Evolutionary conservation across 768 basidiomycete species (phyloP), one percentile per base, ranked within the genome.

Genomic region (Serendipita sp.): DNA sequence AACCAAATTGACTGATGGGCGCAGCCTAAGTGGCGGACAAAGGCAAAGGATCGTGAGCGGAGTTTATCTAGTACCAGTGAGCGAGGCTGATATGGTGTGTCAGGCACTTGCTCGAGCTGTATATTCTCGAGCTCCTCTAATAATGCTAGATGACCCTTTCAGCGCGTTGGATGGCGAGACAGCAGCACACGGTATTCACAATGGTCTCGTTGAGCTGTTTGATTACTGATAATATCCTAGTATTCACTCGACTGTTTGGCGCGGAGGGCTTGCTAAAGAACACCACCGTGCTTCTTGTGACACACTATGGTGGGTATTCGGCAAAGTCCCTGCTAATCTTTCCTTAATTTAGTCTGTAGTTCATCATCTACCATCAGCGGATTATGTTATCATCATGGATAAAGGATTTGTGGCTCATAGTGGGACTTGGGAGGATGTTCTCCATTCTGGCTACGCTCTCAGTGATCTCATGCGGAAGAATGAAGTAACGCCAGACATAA

Each of bases 1-100:
- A 51, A 76, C 76, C 3, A 66, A 68, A 51, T n/a, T 67, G 15
- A 34, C 51, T 16, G 51, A 45, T 37, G 28, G 3, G 70, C 73
- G 35, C 24, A 60, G 28, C 16, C 35, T 60, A 28, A 60, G 56
- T 60, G 63, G 63, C 11, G 63, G 63, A 11, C 63, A 63, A 45
- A 44, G 45, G 37, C 63, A 63, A 45, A 34, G 63, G 24, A 63
- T 63, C 24, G 63, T 63, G 28, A 24, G 56, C 48, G 8, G 32
- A 24, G 32, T 28, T 4, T 8, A 8, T n/a, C 32, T 60, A 24
- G 24, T 41, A 38, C 15, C 5, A 10, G 38, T 18, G 8, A 46
- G 48, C n/a, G 8, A n/a, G 48, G 30, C n/a, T 18, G 18, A 18
- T 18, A 51, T n/a, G 7, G 41, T 16, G 15, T 34, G 18, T 5